Base-by-base conservation (phyloP, 1,284 basidiomycete genomes). In the Melampsora americana region DNA sequence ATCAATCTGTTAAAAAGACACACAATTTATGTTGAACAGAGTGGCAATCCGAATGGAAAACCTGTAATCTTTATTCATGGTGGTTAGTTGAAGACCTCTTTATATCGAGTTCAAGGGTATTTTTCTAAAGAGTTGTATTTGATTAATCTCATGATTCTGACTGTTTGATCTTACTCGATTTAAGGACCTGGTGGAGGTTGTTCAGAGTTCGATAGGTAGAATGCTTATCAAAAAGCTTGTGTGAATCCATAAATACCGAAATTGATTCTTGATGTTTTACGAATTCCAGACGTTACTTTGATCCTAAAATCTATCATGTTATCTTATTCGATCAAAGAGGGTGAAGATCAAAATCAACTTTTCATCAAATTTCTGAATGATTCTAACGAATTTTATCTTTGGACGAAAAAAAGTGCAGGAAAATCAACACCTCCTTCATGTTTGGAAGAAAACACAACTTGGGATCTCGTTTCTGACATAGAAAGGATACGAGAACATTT, bases 401-500 rank as follows among this genome's bases (percentile, higher is more conserved):
- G 39, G 42, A 73, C 48, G 78, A 14, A 78, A 91, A 90, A n/a
- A n/a, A 76, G 73, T 46, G 53, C 73, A n/a, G 73, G 73, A 1
- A 68, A 64, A 28, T 76, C 73, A 42, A 69, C 66, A 20, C 73
- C 73, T 82, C 86, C 84, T 62, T 92, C 92, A 12, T 90, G 85
- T 48, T 83, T 91, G 0, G 89, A 91, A 79, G 89, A 93, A 78
- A 97, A 97, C 83, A 96, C 92, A 2, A 97, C 94, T 0, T 95
- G 92, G 93, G 90, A 95, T 82, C 87, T 97, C 39, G 92, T 98
- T 23, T 89, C 88, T 78, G 95, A 97, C 81, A 89, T 93, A 16
- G 94, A 97, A 82, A 89, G 85, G 80, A 84, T 97, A 32, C 87
- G 94, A 69, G 85, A 89, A 79, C 87, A 90, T 78, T 86, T 95